Base-by-base conservation (phyloP, 164 flowering plant species). In the Magnolia changhungtana region DNA sequence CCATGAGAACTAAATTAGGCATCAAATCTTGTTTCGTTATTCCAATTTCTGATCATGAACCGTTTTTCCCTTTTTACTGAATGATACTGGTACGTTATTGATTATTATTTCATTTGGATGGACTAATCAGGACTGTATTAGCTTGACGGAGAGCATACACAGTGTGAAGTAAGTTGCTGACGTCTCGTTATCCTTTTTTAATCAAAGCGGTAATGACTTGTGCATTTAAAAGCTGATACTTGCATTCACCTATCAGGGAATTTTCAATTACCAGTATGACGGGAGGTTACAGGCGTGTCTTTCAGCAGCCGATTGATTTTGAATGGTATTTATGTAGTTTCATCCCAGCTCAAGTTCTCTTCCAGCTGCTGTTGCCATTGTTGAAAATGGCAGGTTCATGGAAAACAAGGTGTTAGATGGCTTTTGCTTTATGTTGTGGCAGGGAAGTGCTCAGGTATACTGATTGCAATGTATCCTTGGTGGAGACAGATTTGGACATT, bases 261-360 rank as follows among this genome's bases (percentile, higher is more conserved):
- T 92, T 95, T 75, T 93, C 98, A 49, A 88, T 95, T 72, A 91
- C 91, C 69, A 86, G 86, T 71, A 77, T 95, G 95, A 91, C 91
- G 67, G 99, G 99, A 80, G 90, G 86, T 76, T 92, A 91, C 75
- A 86, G 99, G 78, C 86, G 90, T 24, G 94, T 93, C 69, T 91
- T 92, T 72, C 97, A 91, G 81, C 92, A 85, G 76, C 96, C 94
- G 31, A 67, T 85, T 74, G 90, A 93, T 83, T 95, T 87, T 80
- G 90, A 92, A 83, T 95, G 96, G 99, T 95, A 81, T 20, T 68
- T 72, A 6, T 50, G 4, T 65, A 69, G 19, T 55, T 72, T 24
- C 21, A 50, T 55, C 20, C 37, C 69, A 29, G 67, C 7, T n/a
- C 21, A 6, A 18, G 2, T 27, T 19, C 45, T 29, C 70, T 45